These are phyloP conservation scores for Cucurbita ficifolia DNA, from an alignment of 306 rosid genomes.

Conservation along the genomic window DNA sequence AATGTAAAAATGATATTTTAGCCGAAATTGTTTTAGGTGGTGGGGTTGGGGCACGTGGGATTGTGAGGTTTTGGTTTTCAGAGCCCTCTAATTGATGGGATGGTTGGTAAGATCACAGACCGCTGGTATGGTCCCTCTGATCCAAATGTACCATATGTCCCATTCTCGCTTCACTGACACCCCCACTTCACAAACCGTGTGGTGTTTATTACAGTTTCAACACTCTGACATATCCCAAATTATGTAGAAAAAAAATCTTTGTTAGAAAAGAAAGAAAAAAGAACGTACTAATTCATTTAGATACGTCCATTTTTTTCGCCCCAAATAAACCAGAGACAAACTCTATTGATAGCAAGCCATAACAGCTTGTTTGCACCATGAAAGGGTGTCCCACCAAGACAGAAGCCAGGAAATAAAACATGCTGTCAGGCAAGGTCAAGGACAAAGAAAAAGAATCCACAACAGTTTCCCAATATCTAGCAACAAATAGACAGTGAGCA, in stretches of 20 bases:
- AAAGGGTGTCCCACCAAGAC: no score
- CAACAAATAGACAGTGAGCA: neutral
- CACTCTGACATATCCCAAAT: neutral
- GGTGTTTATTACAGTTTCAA: neutral
- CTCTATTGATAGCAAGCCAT: no score
- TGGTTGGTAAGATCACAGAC: conserved; percentile 14
- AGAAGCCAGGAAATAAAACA: no score
- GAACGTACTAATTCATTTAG: neutral
- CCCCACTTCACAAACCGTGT: neutral
- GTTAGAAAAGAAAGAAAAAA: neutral
- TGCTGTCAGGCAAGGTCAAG: no score
- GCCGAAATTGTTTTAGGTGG: no score
- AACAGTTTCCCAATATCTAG: neutral
- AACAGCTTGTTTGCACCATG: no score
- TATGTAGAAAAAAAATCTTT: neutral
- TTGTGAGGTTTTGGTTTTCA: neutral
- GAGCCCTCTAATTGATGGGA: conserved; percentile 16
- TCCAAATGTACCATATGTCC: conserved; percentile 1
- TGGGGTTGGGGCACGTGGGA: neutral
- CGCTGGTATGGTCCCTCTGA: conserved; percentile 15
- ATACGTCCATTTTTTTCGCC: no score
- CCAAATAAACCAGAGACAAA: no score
- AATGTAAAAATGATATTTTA: no score
- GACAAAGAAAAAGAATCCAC: no score
- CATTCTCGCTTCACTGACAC: neutral